phyloP scores from a whole-genome alignment of 176 grass and related monocot genomes.

The Zoysia japonica region DNA sequence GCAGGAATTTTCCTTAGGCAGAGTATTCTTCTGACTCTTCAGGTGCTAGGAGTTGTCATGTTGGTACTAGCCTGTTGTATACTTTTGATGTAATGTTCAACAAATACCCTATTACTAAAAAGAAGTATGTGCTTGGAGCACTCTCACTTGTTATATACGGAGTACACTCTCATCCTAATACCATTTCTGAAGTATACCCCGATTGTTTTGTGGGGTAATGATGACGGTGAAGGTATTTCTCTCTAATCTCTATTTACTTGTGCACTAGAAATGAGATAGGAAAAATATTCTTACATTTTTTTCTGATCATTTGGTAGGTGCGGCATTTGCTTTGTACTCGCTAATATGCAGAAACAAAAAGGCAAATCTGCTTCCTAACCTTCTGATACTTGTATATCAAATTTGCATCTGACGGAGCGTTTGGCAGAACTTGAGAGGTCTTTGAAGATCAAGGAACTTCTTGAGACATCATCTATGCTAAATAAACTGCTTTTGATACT shows the following conservation, averaged over 20 bases:
- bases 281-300: constrained; percentile 24
- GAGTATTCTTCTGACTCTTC: constrained; percentile 84
- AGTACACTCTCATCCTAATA: constrained; percentile 83
- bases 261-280: constrained; percentile 21
- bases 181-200: constrained; percentile 90
- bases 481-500: constrained; percentile 94
- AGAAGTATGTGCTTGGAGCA: constrained; percentile 93
- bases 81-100: constrained; percentile 99
- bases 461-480: constrained; percentile 81
- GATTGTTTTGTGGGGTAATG: constrained; percentile 90
- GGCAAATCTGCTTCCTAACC: constrained; percentile 86
- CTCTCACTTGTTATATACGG: constrained; percentile 87
- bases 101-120: constrained; percentile 77
- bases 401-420: constrained; percentile 89
- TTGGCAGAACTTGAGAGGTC: constrained; percentile 94
- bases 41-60: constrained; percentile 93
- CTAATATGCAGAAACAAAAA: constrained; percentile 96
- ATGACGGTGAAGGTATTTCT: constrained; percentile 92
- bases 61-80: constrained; percentile 93
- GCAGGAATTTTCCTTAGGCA: constrained; percentile 76
- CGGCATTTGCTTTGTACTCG: constrained; percentile 96
- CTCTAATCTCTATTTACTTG: constrained; percentile 1
- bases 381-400: constrained; percentile 90
- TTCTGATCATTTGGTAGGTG: constrained; percentile 70
- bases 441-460: constrained; percentile 84